phyloP scores from a whole-genome alignment of 2,329 filamentous ascomycete species.

The Rugonectria rugulosa region DNA sequence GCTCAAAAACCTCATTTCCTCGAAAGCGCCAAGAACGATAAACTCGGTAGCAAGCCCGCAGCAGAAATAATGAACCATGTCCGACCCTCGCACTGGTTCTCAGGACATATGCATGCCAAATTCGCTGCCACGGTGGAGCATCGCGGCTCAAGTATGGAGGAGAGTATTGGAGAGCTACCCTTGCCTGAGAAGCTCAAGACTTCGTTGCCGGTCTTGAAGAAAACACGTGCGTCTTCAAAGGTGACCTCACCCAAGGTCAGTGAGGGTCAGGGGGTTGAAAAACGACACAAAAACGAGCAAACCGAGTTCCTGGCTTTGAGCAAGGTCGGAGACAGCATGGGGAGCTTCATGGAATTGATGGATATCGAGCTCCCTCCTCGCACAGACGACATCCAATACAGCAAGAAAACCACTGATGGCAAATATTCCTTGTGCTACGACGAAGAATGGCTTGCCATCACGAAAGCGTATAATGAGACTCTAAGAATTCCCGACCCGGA shows the following conservation, averaged over 20 bases:
- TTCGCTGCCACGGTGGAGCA: conserved; percentile 77
- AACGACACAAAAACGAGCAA: too few relatives aligned
- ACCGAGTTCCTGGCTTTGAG: conserved; percentile 88
- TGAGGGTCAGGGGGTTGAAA: conserved; percentile 69
- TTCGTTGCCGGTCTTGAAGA: conserved; percentile 7
- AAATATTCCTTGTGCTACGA: conserved; percentile 74
- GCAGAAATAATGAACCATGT: conserved; percentile 80
- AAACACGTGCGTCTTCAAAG: neutral
- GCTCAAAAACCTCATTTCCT: conserved; percentile 76
- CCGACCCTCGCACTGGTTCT: conserved; percentile 87
- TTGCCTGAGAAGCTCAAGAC: conserved; percentile 5
- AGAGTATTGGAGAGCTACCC: neutral
- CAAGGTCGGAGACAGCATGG: conserved; percentile 83
- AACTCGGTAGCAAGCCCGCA: conserved; percentile 82
- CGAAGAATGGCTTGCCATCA: conserved; percentile 93
- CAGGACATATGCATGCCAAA: conserved; percentile 89
- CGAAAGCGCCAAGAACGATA: conserved; percentile 75
- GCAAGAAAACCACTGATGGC: neutral
- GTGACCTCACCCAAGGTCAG: conserved; percentile 63
- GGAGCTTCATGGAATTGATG: conserved; percentile 74
- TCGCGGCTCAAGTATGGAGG: conserved; percentile 48
- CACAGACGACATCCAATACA: neutral
- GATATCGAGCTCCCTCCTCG: conserved; percentile 49
- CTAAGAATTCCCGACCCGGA: conserved; percentile 71
- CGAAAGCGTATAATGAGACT: conserved; percentile 74